These are phyloP conservation scores for Pleurotus ostreatus DNA, from an alignment of 768 basidiomycete species.

Conservation along the genomic window DNA sequence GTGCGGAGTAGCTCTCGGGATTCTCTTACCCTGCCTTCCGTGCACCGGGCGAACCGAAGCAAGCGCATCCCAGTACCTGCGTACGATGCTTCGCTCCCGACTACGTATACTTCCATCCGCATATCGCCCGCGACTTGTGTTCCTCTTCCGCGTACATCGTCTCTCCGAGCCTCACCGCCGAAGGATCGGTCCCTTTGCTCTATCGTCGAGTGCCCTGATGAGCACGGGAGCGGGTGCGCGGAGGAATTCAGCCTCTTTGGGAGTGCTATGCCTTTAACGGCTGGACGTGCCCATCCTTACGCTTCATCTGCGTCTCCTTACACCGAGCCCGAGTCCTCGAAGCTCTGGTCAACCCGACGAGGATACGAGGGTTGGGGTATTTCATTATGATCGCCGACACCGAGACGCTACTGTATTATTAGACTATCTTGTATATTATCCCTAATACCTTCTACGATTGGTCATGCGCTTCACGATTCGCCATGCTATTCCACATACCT, in stretches of 20 bases:
- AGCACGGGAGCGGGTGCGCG: conserved; percentile 22
- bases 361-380: conserved; percentile 22
- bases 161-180: neutral
- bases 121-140: neutral
- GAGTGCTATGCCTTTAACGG: conserved; percentile 4
- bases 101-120: conserved; percentile 3
- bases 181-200: conserved; percentile 20
- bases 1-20: neutral
- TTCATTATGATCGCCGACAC: neutral
- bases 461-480: too few relatives aligned
- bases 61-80: neutral
- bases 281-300: conserved; percentile 3
- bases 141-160: neutral
- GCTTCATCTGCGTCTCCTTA: neutral
- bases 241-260: conserved; percentile 21
- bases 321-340: conserved; percentile 17
- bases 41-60: conserved; percentile 2
- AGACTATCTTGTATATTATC: neutral
- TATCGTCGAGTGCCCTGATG: conserved; percentile 32
- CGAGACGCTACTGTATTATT: neutral
- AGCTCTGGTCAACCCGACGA: conserved; percentile 23
- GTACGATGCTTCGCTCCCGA: conserved; percentile 1
- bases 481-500: too few relatives aligned
- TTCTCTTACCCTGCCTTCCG: conserved; percentile 5
- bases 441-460: too few relatives aligned